Conservation (phyloP, 257 asterid genomes). For the Solanum ossicruentum region DNA sequence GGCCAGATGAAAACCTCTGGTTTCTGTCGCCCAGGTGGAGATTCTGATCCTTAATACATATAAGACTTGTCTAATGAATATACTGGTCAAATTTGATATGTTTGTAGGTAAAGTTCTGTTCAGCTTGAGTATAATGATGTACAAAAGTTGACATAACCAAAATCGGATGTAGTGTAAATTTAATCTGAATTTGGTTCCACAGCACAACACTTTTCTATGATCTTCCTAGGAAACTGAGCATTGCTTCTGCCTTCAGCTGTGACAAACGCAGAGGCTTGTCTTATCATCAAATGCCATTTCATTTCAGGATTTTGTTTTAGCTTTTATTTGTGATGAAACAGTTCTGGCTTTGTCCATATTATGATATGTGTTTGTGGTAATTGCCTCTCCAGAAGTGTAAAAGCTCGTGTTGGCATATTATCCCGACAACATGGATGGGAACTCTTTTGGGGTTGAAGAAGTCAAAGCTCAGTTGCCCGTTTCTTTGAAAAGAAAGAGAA, state of each 20-base stretch:
- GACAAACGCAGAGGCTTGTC: not conserved
- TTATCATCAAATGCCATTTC: not conserved
- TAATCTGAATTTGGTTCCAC: not conserved
- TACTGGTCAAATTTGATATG: not conserved
- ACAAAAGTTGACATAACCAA: not conserved
- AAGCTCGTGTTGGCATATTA: not conserved
- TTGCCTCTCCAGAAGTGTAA: not conserved
- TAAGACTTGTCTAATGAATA: not conserved
- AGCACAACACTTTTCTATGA: not conserved
- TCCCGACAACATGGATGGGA: constrained; percentile 33
- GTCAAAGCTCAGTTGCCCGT: constrained; percentile 13
- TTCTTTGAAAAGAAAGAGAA: constrained; percentile 53
- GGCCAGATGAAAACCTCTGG: not conserved
- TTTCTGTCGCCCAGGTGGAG: not conserved
- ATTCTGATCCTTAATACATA: not conserved
- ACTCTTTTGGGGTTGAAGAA: constrained; percentile 55
- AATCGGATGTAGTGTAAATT: not conserved
- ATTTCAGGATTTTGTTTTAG: not conserved
- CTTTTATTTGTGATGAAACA: not conserved
- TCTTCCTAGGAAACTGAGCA: not conserved
- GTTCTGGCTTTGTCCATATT: not conserved
- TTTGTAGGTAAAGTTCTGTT: not conserved
- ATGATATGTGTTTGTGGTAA: not conserved
- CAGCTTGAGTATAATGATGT: not conserved
- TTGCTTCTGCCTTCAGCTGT: not conserved